phyloP scores from a whole-genome alignment of 2,329 filamentous ascomycete genomes.

The Beauveria sp. region DNA sequence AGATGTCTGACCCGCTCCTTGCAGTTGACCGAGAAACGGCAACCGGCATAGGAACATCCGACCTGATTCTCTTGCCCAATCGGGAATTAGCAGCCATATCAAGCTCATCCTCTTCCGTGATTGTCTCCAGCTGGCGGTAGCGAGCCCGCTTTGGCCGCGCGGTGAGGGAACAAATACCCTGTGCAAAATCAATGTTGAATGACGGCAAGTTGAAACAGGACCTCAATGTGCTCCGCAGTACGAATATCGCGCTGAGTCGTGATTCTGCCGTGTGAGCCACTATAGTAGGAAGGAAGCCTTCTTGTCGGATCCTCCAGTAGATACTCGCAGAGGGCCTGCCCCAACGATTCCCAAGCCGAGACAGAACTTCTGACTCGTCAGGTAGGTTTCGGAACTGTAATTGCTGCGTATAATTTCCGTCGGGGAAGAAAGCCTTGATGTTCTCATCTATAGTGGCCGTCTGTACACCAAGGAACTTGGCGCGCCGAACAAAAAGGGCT shows the following conservation, averaged over 20 bases:
- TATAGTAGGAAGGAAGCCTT: constrained; percentile 20
- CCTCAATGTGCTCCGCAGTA: neutral
- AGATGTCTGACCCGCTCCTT: neutral
- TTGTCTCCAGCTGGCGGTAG: neutral
- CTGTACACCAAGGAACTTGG: constrained; percentile 12
- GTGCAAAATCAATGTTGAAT: neutral
- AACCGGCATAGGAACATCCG: neutral
- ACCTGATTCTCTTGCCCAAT: neutral
- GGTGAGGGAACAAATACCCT: neutral
- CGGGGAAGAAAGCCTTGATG: neutral
- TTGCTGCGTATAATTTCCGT: neutral
- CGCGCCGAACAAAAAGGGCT: constrained; percentile 9
- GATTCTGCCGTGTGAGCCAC: neutral
- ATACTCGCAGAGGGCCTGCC: neutral
- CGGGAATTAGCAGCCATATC: neutral
- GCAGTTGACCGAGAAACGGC: neutral
- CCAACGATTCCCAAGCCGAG: neutral
- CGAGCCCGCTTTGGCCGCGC: neutral
- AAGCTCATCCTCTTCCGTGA: neutral
- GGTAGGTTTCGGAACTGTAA: neutral
- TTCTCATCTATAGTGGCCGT: constrained; percentile 4
- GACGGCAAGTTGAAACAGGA: neutral
- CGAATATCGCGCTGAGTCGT: neutral
- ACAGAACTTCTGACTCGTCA: neutral
- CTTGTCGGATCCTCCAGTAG: neutral